Conservation (phyloP, 345 rosid genomes). For the Corchorus capsularis region DNA sequence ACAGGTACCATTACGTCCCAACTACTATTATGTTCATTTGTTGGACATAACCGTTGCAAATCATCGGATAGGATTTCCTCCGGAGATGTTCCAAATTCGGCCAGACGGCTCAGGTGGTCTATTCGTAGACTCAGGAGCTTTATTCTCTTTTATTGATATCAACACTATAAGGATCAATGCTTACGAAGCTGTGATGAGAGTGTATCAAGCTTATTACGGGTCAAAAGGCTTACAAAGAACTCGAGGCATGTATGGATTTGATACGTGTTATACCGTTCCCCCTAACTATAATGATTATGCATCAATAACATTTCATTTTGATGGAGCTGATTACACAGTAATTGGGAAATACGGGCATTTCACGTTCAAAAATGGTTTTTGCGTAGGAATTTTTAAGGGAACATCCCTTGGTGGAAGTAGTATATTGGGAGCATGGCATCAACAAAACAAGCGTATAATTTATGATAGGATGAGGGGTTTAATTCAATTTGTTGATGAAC, state of each 20-base stretch:
- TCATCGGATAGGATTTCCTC: neutral
- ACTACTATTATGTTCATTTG: conserved; percentile 3
- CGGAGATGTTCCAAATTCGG: neutral
- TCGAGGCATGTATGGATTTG: neutral
- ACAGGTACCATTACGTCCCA: neutral
- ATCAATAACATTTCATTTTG: conserved; percentile 20
- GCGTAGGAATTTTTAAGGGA: neutral
- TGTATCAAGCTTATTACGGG: conserved; percentile 7
- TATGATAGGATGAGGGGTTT: neutral
- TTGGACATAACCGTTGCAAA: conserved; percentile 23
- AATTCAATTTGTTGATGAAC: conserved; percentile 9
- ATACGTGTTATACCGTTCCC: conserved; percentile 7
- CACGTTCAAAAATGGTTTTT: neutral
- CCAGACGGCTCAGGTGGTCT: conserved; percentile 9
- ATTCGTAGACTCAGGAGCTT: conserved; percentile 24
- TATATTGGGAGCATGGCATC: neutral
- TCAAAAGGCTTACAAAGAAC: neutral
- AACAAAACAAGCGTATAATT: conserved; percentile 4
- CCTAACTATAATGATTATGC: neutral
- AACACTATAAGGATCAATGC: neutral
- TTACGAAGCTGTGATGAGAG: neutral
- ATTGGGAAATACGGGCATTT: neutral
- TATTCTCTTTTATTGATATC: neutral
- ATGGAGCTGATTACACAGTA: conserved; percentile 5
- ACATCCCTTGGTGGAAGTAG: no score